Conservation (phyloP, 768 basidiomycete genomes). For the Naganishia vaughanmartiniae region DNA sequence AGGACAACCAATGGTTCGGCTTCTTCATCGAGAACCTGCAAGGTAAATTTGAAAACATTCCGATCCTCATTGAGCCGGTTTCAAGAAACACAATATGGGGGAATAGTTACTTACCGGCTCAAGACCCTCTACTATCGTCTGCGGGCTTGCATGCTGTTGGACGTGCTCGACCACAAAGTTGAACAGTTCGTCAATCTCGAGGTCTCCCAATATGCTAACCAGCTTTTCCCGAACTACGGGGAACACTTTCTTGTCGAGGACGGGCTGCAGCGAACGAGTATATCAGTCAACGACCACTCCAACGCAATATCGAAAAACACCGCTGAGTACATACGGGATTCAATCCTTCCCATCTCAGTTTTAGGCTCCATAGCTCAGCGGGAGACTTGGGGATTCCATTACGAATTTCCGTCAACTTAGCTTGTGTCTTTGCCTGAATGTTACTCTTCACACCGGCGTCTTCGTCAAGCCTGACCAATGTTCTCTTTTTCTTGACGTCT, state of each 20-base stretch:
- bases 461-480: conserved; percentile 79
- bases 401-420: conserved; percentile 70
- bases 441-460: conserved; percentile 28
- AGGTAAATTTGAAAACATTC: neutral
- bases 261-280: conserved; percentile 55
- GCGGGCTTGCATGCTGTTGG: conserved; percentile 81
- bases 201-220: conserved; percentile 81
- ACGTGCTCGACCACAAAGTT: conserved; percentile 92
- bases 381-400: conserved; percentile 71
- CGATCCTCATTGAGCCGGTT: conserved; percentile 3
- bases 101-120: conserved; percentile 68
- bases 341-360: conserved; percentile 81
- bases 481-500: conserved; percentile 74
- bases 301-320: neutral
- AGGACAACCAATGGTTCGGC: conserved; percentile 71
- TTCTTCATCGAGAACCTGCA: conserved; percentile 90
- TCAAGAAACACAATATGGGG: neutral
- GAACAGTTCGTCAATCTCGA: conserved; percentile 88
- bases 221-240: conserved; percentile 78
- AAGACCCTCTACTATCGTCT: conserved; percentile 81
- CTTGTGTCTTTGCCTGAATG: conserved; percentile 19
- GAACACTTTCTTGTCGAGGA: conserved; percentile 82
- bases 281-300: neutral
- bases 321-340: conserved; percentile 61
- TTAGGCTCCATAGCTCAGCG: conserved; percentile 54